A percentile compares a stretch with the other conserved stretches of the same genome.
Evolutionary conservation across 495 filamentous ascomycete species (phyloP).

Genomic region (Xylaria sp.): DNA sequence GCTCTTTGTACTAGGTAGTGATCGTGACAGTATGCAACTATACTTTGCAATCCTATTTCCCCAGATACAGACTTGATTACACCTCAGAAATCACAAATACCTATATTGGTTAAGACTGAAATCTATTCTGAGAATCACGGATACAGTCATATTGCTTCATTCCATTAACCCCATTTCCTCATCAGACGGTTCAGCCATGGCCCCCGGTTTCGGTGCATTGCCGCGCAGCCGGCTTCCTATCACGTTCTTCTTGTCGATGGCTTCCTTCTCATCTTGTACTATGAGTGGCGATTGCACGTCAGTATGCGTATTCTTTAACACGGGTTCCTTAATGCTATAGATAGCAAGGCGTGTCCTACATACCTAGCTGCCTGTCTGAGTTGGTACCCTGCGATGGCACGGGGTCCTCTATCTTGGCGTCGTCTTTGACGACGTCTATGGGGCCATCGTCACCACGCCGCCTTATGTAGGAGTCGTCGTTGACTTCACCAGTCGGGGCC

Average conservation of each 20-base stretch:
- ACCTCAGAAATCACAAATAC: background rate
- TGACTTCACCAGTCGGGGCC: background rate
- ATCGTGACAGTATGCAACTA: too few relatives aligned
- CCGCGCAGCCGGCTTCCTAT: constrained; percentile 1
- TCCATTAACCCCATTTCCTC: constrained; percentile 3
- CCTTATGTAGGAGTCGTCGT: constrained; percentile 5
- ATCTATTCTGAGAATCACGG: background rate
- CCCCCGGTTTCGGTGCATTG: background rate
- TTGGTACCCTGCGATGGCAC: background rate
- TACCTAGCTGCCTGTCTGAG: constrained; percentile 8
- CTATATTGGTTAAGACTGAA: background rate
- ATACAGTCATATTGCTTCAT: background rate
- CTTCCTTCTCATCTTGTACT: constrained; percentile 1
- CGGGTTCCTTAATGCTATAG: too few relatives aligned
- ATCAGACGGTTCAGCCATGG: background rate
- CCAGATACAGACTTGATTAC: background rate
- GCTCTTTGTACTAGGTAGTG: too few relatives aligned
- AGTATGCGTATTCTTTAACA: background rate
- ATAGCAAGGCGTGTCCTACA: background rate
- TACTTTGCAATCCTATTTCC: too few relatives aligned
- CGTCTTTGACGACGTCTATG: constrained; percentile 5
- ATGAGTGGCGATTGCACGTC: background rate
- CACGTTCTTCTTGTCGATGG: background rate
- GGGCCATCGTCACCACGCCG: background rate
- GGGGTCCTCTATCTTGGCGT: background rate